phyloP scores from a whole-genome alignment of 768 basidiomycete genomes.

The Boletus fagicola region DNA sequence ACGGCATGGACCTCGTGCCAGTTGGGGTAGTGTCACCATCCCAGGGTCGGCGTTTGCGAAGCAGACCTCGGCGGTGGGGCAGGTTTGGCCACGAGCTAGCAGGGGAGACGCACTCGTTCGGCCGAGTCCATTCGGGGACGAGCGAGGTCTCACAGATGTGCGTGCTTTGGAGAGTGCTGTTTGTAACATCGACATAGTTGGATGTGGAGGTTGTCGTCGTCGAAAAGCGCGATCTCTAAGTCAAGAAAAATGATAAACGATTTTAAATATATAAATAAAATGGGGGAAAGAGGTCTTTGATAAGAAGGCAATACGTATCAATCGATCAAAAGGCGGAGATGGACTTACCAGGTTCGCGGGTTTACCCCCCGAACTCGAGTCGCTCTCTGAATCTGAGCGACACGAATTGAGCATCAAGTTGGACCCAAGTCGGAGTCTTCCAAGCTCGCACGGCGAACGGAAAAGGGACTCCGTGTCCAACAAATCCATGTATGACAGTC shows the following conservation, averaged over 20 bases:
- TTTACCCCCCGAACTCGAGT: not conserved
- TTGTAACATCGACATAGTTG: constrained; percentile 23
- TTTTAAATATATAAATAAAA: not conserved
- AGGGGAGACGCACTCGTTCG: constrained; percentile 10
- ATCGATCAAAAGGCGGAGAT: not conserved
- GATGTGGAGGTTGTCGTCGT: constrained; percentile 36
- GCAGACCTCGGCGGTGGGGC: constrained; percentile 26
- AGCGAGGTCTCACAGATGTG: not conserved
- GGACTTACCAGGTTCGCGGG: constrained; percentile 18
- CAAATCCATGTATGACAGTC: constrained; percentile 20
- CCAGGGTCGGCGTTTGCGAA: constrained; percentile 31
- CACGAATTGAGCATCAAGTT: constrained; percentile 22
- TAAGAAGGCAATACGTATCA: not conserved
- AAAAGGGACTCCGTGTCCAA: constrained; percentile 22
- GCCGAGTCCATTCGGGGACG: constrained; percentile 4
- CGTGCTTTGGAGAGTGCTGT: constrained; percentile 1
- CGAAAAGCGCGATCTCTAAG: constrained; percentile 36
- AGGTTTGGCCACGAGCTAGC: constrained; percentile 22
- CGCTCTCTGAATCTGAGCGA: constrained; percentile 18
- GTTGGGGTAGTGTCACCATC: constrained; percentile 1
- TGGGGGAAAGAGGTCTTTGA: not conserved
- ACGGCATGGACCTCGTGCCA: constrained; percentile 5
- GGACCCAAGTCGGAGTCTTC: constrained; percentile 19
- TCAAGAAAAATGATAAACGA: not conserved
- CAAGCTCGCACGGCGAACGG: constrained; percentile 11